These are phyloP conservation scores for Hemisphaericaspora lyxosophila DNA, from an alignment of 1,139 yeast genomes.

Conservation along the genomic window DNA sequence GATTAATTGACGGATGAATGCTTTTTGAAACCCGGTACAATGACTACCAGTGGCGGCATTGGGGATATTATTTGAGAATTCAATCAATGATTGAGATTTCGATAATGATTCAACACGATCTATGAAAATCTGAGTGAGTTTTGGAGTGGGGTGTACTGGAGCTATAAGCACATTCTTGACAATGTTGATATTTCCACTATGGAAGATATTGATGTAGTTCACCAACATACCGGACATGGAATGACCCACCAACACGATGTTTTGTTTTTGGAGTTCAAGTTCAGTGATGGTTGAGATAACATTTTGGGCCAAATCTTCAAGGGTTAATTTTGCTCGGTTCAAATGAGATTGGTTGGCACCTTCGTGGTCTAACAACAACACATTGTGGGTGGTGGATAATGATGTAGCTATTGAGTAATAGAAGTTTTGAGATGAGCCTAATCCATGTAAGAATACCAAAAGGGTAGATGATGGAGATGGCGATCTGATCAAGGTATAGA, in stretches of 20 bases:
- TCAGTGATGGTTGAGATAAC: slow-evolving; percentile 18
- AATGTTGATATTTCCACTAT: slow-evolving; percentile 9
- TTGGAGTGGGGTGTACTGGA: slow-evolving; percentile 25
- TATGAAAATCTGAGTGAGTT: slow-evolving; percentile 16
- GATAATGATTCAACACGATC: slow-evolving; percentile 17
- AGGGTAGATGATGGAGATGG: slow-evolving; percentile 6
- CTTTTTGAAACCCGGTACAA: slow-evolving; percentile 16
- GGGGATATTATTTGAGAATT: slow-evolving; percentile 21
- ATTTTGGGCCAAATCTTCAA: slow-evolving; percentile 20
- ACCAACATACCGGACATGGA: slow-evolving; percentile 32
- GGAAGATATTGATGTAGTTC: slow-evolving; percentile 14
- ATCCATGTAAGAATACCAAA: slow-evolving; percentile 24
- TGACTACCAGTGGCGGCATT: slow-evolving; percentile 21
- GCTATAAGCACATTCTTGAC: slow-evolving; percentile 20
- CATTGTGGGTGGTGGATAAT: slow-evolving; percentile 15
- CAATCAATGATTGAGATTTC: slow-evolving; percentile 12
- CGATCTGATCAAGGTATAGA: slow-evolving; percentile 8
- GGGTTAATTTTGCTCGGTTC: slow-evolving; percentile 10
- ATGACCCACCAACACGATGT: slow-evolving; percentile 24
- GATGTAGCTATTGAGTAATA: slow-evolving; percentile 19
- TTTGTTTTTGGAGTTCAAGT: slow-evolving; percentile 9
- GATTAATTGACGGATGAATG: slow-evolving; percentile 23
- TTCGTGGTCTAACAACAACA: slow-evolving; percentile 24
- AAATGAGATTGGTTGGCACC: slow-evolving; percentile 22
- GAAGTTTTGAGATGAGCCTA: slow-evolving; percentile 28